phyloP scores from a whole-genome alignment of 2,329 filamentous ascomycete genomes.

The Penicillium sp. region DNA sequence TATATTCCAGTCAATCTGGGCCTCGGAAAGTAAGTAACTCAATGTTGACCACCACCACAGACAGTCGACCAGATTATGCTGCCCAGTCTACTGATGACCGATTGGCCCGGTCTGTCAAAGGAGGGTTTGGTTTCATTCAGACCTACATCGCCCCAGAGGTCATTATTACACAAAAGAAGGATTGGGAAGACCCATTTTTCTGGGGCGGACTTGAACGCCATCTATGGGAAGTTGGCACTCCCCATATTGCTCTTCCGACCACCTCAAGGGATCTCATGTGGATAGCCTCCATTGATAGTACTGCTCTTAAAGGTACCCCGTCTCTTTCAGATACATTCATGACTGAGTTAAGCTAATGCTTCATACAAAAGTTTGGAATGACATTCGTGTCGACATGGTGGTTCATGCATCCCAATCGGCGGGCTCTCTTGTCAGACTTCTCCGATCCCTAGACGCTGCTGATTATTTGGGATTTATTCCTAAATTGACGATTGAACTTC shows the following conservation, averaged over 20 bases:
- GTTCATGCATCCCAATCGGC: conserved; percentile 73
- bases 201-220: conserved; percentile 59
- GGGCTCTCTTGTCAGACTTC: conserved; percentile 71
- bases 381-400: conserved; percentile 75
- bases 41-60: conserved; percentile 17
- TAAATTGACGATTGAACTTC: conserved; percentile 81
- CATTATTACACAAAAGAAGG: conserved; percentile 68
- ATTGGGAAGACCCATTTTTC: conserved; percentile 69
- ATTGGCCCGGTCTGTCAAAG: conserved; percentile 63
- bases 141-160: conserved; percentile 75
- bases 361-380: conserved; percentile 67
- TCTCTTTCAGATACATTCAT: not conserved
- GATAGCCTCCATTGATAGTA: conserved; percentile 74
- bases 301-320: conserved; percentile 62
- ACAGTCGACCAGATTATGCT: conserved; percentile 76
- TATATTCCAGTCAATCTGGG: not conserved
- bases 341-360: conserved; percentile 4
- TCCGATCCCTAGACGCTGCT: conserved; percentile 71
- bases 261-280: conserved; percentile 65
- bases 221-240: conserved; percentile 51
- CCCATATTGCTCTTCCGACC: conserved; percentile 73
- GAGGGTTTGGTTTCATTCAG: conserved; percentile 70
- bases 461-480: conserved; percentile 73
- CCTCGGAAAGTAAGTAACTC: not conserved
- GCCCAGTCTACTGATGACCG: conserved; percentile 67